Conservation (phyloP, 306 rosid species). For the Begonia masoniana region DNA sequence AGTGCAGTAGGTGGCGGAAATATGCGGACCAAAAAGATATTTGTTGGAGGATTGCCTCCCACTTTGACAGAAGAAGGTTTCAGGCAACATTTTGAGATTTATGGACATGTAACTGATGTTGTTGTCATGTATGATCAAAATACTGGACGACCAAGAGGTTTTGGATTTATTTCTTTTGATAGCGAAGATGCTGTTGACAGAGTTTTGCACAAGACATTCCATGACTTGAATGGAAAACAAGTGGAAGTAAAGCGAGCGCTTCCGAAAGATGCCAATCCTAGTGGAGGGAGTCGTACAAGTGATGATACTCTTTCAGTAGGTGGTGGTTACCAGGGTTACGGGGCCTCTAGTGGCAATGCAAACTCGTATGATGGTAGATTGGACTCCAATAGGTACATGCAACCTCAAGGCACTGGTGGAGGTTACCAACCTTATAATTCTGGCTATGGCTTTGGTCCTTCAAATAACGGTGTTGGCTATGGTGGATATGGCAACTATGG, state of each 20-base stretch:
- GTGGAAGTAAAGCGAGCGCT: constrained; percentile 99
- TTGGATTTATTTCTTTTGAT: constrained; percentile 94
- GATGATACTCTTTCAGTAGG: constrained; percentile 36
- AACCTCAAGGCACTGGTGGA: constrained; percentile 65
- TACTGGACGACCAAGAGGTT: constrained; percentile 96
- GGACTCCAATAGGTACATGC: constrained; percentile 92
- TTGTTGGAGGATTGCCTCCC: constrained; percentile 96
- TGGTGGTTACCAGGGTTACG: constrained; percentile 82
- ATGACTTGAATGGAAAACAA: constrained; percentile 92
- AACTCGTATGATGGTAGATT: constrained; percentile 77
- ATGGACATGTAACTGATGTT: constrained; percentile 84
- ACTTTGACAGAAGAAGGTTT: constrained; percentile 79
- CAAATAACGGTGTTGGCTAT: constrained; percentile 73
- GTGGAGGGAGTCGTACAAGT: constrained; percentile 78
- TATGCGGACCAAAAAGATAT: constrained; percentile 83
- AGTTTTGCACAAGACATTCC: constrained; percentile 90
- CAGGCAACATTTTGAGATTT: constrained; percentile 73
- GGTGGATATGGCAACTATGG: constrained; percentile 80
- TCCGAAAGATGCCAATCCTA: constrained; percentile 96
- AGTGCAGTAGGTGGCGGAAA: constrained; percentile 64
- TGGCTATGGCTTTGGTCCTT: constrained; percentile 89
- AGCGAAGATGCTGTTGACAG: constrained; percentile 90
- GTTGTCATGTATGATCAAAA: constrained; percentile 97
- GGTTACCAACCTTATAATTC: constrained; percentile 90
- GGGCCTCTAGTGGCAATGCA: constrained; percentile 74